Evolutionary conservation across 306 rosid species (phyloP), one percentile per base, ranked within the genome.

Genomic region (Quercus robur): DNA sequence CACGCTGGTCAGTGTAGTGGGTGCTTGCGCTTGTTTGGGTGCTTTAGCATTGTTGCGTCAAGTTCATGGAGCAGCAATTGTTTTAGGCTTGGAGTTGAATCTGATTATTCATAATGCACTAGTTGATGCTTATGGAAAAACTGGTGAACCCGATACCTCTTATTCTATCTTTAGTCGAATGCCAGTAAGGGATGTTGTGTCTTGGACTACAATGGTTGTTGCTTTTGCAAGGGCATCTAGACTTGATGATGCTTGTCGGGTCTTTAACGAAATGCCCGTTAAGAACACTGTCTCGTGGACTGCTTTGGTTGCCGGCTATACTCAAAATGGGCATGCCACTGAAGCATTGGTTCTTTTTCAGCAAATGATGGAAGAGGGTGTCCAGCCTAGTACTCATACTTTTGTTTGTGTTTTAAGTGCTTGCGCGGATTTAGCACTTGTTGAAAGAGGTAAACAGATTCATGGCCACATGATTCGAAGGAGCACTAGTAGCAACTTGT

Each of bases 121-220:
- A 31, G 76, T 87, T 73, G 80, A 91, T 82, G 90, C 93, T 69
- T 91, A 91, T 79, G 91, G 95, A 46, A 91, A 87, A 87, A 87
- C 89, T 66, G 82, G 89, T 5, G 35, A 85, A 38, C 85, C 84
- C 18, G 20, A 85, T 74, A 62, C 26, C 28, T 85, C 88, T 3
- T 80, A 35, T 81, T 51, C 74, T 68, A 64, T 89, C 58, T 86
- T 89, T 76, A 28, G 84, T 77, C 80, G 33, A 41, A 91, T 91
- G 89, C 79, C 66, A 6, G 83, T 76, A 76, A 91, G 79, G 74
- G 69, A 89, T 82, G 86, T 84, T 56, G 90, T 90, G 86, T 85
- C 93, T 33, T 90, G 93, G 90, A 86, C 90, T 72, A 78, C 88
- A 38, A 80, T 84, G 90, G 77, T 87, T 26, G 88, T 84, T 58